Base-by-base conservation (phyloP, 2,329 filamentous ascomycete species). In the Ceratocystis harringtonii region DNA sequence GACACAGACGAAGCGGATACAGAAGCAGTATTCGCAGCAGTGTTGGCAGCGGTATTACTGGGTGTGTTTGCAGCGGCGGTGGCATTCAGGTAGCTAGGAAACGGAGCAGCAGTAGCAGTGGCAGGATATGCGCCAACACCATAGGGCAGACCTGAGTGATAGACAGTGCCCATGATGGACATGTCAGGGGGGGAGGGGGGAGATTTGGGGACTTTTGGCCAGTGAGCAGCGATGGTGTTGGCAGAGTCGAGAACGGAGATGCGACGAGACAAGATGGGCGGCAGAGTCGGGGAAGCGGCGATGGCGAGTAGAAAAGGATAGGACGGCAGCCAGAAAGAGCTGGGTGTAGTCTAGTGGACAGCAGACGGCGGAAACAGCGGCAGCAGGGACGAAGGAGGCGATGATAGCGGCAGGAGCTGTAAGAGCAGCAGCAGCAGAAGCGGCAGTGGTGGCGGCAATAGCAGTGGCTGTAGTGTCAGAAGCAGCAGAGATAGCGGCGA, bases 131-230 rank as follows among this genome's bases (percentile, higher is more conserved):
- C 41, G 62, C 52, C 52, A 48, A 41, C 36, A 32, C 62, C 62
- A 8, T 64, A 64, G 41, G 22, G 61, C 45, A 32, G 48, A 41
- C 48, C 50, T 22, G 62, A 41, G 30, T 64, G 62, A 25, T 64
- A 64, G 41, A 64, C 50, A 41, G 62, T 52, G n/a, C 62, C 52
- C 62, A 64, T 64, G 32, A 15, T 64, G n/a, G 32, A 44, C 25
- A 32, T 57, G 52, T 17, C 52, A 57, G 52, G 52, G 52, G 41
- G 7, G 22, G 19, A 8, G 22, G 17, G 19, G 28, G 5, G 52
- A 36, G 28, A 17, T n/a, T n/a, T 3, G 10, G 17, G 52, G 52
- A 58, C 7, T 28, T 17, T 57, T 3, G 8, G 52, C 15, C 10
- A 58, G 25, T 6, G 7, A 28, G 8, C 22, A 30, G 25, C 22